Evolutionary conservation across 1,284 basidiomycete species (phyloP).

Genomic region (Vanrija sp.): DNA sequence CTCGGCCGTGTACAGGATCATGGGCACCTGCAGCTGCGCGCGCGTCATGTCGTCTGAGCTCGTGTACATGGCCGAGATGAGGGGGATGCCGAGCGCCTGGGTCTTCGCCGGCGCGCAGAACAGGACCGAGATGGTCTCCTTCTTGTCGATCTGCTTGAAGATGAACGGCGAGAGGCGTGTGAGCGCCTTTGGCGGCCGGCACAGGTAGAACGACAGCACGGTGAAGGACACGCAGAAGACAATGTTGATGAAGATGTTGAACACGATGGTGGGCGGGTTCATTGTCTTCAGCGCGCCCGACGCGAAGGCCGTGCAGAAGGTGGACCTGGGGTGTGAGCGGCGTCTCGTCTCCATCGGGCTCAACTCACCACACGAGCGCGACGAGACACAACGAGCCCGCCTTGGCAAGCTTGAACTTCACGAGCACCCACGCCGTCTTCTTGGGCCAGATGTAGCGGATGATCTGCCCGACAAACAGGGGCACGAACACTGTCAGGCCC

Average conservation of each 20-base stretch:
- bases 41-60: not conserved
- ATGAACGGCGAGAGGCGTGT: conserved; percentile 4
- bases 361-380: conserved; percentile 33
- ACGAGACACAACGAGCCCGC: conserved; percentile 34
- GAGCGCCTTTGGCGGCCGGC: conserved; percentile 19
- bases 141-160: conserved; percentile 16
- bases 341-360: too few relatives aligned
- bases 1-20: conserved; percentile 21
- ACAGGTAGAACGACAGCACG: conserved; percentile 26
- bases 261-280: conserved; percentile 30
- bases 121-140: conserved; percentile 20
- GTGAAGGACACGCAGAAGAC: conserved; percentile 28
- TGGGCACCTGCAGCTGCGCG: conserved; percentile 13
- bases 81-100: conserved; percentile 21
- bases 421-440: conserved; percentile 6
- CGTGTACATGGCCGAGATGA: conserved; percentile 21
- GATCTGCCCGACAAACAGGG: conserved; percentile 37
- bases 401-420: conserved; percentile 28
- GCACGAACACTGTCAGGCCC: conserved; percentile 33
- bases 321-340: conserved; percentile 12
- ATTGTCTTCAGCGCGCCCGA: conserved; percentile 32
- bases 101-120: conserved; percentile 28
- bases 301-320: conserved; percentile 42
- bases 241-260: conserved; percentile 31
- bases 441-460: conserved; percentile 27